phyloP scores from a whole-genome alignment of 306 rosid genomes.

The Astragalus glycyphyllos region DNA sequence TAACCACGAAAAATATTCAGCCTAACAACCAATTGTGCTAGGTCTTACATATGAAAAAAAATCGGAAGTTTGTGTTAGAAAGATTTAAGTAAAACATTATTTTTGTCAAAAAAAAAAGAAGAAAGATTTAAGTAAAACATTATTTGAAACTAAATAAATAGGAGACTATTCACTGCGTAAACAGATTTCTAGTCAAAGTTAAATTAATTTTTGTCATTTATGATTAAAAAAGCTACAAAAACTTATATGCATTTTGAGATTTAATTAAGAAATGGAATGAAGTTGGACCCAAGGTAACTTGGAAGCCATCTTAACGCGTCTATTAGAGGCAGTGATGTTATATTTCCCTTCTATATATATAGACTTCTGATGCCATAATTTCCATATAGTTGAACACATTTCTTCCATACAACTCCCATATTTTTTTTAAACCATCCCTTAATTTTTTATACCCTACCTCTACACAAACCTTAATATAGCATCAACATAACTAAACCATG shows the following conservation, averaged over 20 bases:
- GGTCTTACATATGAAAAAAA: too few relatives aligned
- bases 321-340: not conserved
- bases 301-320: conserved; percentile 44
- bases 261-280: conserved; percentile 2
- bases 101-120: too few relatives aligned
- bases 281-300: conserved; percentile 1
- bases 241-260: not conserved
- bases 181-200: not conserved
- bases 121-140: not conserved
- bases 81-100: not conserved
- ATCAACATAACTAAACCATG: conserved; percentile 40
- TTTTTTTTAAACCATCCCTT: not conserved
- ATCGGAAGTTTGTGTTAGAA: not conserved
- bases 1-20: too few relatives aligned
- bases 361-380: not conserved
- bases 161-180: not conserved
- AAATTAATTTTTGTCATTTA: not conserved
- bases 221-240: not conserved
- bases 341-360: conserved; percentile 43
- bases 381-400: conserved; percentile 35
- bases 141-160: not conserved
- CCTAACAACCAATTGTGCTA: too few relatives aligned
- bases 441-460: not conserved
- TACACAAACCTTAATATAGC: not conserved
- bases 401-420: not conserved